Evolutionary conservation across 179 eudicot genomes (phyloP).

Genomic region (Patellifolia procumbens): DNA sequence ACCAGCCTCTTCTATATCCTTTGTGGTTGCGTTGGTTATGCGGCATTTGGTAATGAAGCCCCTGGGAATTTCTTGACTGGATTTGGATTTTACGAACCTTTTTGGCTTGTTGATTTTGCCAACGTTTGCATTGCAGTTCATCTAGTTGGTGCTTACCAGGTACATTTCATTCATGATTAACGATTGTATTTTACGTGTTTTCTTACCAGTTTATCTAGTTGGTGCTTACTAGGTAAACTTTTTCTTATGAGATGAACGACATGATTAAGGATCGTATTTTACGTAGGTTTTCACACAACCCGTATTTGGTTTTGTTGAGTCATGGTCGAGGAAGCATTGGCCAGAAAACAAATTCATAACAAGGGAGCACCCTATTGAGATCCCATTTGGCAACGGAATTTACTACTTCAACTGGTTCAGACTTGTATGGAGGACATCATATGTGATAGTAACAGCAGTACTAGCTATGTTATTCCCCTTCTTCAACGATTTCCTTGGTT

Average conservation of each 20-base stretch:
- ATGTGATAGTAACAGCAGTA: constrained; percentile 44
- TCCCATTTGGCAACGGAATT: neutral
- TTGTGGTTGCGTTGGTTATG: constrained; percentile 29
- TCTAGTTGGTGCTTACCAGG: constrained; percentile 17
- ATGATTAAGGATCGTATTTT: neutral
- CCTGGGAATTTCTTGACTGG: constrained; percentile 18
- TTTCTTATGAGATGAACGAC: neutral
- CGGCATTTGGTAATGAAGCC: constrained; percentile 19
- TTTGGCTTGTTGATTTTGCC: constrained; percentile 16
- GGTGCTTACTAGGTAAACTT: too few relatives aligned
- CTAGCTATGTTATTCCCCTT: constrained; percentile 57
- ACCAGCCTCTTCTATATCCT: constrained; percentile 40
- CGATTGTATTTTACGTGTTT: too few relatives aligned
- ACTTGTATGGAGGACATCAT: constrained; percentile 46
- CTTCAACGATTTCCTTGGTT: constrained; percentile 56
- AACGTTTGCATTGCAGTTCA: constrained; percentile 15
- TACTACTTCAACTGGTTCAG: constrained; percentile 32
- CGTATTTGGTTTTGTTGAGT: neutral
- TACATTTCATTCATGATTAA: too few relatives aligned
- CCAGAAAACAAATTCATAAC: neutral
- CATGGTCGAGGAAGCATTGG: constrained; percentile 9
- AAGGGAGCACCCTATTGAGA: too few relatives aligned
- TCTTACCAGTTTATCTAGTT: too few relatives aligned
- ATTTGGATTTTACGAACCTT: constrained; percentile 16
- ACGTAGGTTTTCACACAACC: constrained; percentile 45